Evolutionary conservation across 352 stramenopile genomes (phyloP).

Genomic region (Phytophthora megakarya): DNA sequence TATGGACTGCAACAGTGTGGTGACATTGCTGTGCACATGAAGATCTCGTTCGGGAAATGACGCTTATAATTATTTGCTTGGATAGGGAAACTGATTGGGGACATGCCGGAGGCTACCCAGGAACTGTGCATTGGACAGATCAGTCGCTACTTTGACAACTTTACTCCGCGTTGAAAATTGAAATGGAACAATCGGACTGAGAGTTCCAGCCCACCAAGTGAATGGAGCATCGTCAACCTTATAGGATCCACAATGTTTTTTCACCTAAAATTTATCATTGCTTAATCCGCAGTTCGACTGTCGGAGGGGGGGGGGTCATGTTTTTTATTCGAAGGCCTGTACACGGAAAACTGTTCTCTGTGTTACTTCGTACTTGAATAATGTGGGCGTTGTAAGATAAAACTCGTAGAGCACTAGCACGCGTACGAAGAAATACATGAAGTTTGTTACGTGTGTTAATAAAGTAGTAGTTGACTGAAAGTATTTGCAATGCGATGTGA

Average conservation of each 20-base stretch:
- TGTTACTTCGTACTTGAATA: too few species aligned
- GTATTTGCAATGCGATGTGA: conserved; percentile 26
- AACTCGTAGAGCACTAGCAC: background rate
- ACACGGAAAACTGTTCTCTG: too few species aligned
- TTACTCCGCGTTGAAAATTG: conserved; percentile 53
- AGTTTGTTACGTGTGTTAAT: conserved; percentile 24
- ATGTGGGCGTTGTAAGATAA: background rate
- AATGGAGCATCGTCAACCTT: too few species aligned
- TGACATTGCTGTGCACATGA: background rate
- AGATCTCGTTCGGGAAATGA: background rate
- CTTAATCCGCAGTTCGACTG: too few species aligned
- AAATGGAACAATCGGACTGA: background rate
- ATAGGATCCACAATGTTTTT: too few species aligned
- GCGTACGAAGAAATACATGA: conserved; percentile 21
- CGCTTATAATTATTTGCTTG: background rate
- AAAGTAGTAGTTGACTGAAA: conserved; percentile 32
- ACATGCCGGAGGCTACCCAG: conserved; percentile 85
- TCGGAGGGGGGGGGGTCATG: too few species aligned
- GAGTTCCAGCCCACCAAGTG: background rate
- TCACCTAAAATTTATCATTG: too few species aligned
- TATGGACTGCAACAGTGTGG: conserved; percentile 24
- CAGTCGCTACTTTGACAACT: conserved; percentile 87
- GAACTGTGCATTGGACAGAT: conserved; percentile 75
- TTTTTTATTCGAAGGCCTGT: too few species aligned
- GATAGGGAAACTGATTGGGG: conserved; percentile 66